These are phyloP conservation scores for Pseudogymnoascus pannorum DNA, from an alignment of 2,329 filamentous ascomycete species.

Conservation along the genomic window DNA sequence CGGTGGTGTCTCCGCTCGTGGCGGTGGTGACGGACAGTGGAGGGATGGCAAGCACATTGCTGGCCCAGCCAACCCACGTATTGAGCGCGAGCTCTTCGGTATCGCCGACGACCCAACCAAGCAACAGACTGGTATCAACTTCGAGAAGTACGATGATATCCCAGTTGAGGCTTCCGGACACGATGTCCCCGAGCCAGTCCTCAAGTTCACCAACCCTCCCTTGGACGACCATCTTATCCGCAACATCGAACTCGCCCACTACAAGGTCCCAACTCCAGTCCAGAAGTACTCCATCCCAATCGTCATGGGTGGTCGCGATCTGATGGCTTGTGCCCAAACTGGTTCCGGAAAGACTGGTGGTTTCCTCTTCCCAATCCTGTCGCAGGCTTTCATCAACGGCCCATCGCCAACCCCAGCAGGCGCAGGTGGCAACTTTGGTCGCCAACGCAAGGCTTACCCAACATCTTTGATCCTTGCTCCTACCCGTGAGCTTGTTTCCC, in stretches of 20 bases:
- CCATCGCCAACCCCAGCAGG: slow-evolving; percentile 62
- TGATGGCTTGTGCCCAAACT: slow-evolving; percentile 99
- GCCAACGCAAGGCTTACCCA: slow-evolving; percentile 95
- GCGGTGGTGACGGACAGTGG: slow-evolving; percentile 94
- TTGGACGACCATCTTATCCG: slow-evolving; percentile 85
- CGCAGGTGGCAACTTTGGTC: slow-evolving; percentile 68
- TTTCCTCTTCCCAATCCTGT: slow-evolving; percentile 98
- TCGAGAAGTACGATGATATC: slow-evolving; percentile 99
- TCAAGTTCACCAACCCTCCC: slow-evolving; percentile 86
- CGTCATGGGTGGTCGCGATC: slow-evolving; percentile 92
- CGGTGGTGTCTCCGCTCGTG: slow-evolving; percentile 54
- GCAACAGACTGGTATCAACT: slow-evolving; percentile 98
- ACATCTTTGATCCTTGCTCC: slow-evolving; percentile 93
- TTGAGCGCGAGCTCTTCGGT: slow-evolving; percentile 95
- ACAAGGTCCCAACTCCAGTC: slow-evolving; percentile 92
- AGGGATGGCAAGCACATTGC: slow-evolving; percentile 93
- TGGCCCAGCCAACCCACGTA: slow-evolving; percentile 76
- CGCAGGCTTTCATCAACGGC: slow-evolving; percentile 89
- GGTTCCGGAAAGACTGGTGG: slow-evolving; percentile 99
- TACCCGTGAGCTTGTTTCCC: slow-evolving; percentile 95
- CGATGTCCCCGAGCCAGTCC: slow-evolving; percentile 86
- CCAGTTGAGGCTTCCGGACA: slow-evolving; percentile 94
- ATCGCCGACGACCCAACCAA: slow-evolving; percentile 84
- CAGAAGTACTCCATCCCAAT: slow-evolving; percentile 99
- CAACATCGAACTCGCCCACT: slow-evolving; percentile 91